Percentiles rank a stretch among this genome's conserved stretches.
Conservation (phyloP, 495 filamentous ascomycete genomes). For the Thozetella sp. region DNA sequence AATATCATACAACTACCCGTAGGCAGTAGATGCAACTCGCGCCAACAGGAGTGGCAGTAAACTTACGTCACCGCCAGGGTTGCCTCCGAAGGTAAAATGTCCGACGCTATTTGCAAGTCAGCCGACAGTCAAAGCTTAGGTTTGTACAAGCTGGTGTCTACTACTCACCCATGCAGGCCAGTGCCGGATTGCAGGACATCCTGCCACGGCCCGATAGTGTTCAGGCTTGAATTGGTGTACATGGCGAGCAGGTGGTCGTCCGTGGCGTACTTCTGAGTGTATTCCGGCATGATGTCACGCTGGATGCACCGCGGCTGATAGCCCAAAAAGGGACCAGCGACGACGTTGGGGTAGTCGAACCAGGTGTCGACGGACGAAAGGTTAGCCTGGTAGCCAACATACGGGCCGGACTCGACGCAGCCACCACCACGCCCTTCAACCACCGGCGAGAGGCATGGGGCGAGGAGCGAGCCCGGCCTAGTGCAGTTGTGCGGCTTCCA, state of each 20-base stretch:
- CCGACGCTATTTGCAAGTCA: no score
- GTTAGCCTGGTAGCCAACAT: constrained; percentile 5
- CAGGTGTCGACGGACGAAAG: background rate
- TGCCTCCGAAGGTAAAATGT: background rate
- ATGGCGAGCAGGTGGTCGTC: background rate
- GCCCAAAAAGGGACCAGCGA: constrained; percentile 1
- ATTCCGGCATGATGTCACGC: constrained; percentile 4
- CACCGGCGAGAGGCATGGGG: constrained; percentile 4
- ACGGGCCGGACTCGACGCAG: constrained; percentile 4
- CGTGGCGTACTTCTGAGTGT: background rate
- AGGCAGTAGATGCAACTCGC: no score
- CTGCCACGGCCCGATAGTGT: constrained; percentile 2
- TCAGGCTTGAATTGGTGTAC: background rate
- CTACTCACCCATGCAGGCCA: background rate
- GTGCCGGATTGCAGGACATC: background rate
- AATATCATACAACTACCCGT: no score
- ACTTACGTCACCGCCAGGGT: background rate
- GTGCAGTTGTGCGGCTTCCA: constrained; percentile 2
- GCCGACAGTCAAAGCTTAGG: no score
- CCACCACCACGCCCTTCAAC: constrained; percentile 4
- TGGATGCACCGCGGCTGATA: constrained; percentile 7
- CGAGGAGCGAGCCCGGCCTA: background rate
- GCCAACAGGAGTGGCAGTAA: background rate
- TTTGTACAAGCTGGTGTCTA: no score
- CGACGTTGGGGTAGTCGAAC: background rate